A percentile compares a stretch with the other conserved stretches of the same genome.
These are phyloP conservation scores for Leptographium lundbergii DNA, from an alignment of 2,329 filamentous ascomycete species.

Conservation along the genomic window DNA sequence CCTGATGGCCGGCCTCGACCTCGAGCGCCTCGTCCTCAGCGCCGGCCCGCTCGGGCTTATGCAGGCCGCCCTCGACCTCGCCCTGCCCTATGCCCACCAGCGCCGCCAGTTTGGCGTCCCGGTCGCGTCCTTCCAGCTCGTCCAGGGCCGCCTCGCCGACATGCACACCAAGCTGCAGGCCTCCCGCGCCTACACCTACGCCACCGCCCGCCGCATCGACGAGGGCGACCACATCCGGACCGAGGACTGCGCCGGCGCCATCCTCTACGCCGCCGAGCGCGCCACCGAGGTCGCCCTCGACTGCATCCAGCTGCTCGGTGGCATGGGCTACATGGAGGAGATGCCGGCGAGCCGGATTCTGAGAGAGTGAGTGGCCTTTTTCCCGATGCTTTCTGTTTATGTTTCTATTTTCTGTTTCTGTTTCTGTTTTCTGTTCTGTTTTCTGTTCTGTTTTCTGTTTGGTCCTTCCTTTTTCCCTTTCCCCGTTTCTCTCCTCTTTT, in stretches of 20 bases:
- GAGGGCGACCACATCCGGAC: slow-evolving; percentile 62
- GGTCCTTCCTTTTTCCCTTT: too few species aligned
- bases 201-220: slow-evolving; percentile 68
- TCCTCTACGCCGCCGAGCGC: slow-evolving; percentile 82
- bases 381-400: too few species aligned
- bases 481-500: background rate
- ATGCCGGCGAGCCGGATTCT: slow-evolving; percentile 79
- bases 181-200: slow-evolving; percentile 75
- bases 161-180: slow-evolving; percentile 94
- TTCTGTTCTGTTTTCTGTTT: too few species aligned
- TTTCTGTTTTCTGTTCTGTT: background rate
- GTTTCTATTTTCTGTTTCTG: too few species aligned
- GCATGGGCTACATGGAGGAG: slow-evolving; percentile 94
- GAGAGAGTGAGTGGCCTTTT: slow-evolving; percentile 39
- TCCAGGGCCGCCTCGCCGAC: slow-evolving; percentile 87
- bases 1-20: slow-evolving; percentile 89
- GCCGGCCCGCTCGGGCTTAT: slow-evolving; percentile 88
- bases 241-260: slow-evolving; percentile 88
- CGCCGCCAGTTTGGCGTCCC: slow-evolving; percentile 79
- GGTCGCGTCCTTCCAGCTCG: slow-evolving; percentile 82
- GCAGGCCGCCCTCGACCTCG: slow-evolving; percentile 78
- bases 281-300: slow-evolving; percentile 80
- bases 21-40: slow-evolving; percentile 84
- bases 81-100: slow-evolving; percentile 78
- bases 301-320: slow-evolving; percentile 83